phyloP scores from a whole-genome alignment of 805 yeast species.

The Lipomyces kockii region DNA sequence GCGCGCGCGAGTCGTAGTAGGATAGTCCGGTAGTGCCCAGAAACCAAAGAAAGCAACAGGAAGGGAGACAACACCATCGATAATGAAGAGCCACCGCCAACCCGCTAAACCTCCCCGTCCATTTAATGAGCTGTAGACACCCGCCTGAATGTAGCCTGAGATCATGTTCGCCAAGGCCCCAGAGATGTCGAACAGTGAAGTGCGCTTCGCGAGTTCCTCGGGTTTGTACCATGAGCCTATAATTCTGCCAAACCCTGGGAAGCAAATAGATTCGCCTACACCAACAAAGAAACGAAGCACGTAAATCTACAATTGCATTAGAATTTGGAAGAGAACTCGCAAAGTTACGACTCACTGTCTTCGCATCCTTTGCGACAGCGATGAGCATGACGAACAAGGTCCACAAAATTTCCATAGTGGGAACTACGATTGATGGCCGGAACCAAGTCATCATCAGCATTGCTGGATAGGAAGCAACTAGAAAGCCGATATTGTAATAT shows the following conservation, averaged over 20 bases:
- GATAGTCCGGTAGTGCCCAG: constrained; percentile 59
- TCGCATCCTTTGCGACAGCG: constrained; percentile 52
- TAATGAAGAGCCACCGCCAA: constrained; percentile 65
- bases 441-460: constrained; percentile 40
- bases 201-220: constrained; percentile 54
- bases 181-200: constrained; percentile 49
- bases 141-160: constrained; percentile 57
- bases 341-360: constrained; percentile 43
- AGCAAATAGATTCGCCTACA: constrained; percentile 68
- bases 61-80: constrained; percentile 58
- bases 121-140: constrained; percentile 46
- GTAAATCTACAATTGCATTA: constrained; percentile 49
- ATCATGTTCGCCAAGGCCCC: constrained; percentile 51
- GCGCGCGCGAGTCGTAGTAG: constrained; percentile 31
- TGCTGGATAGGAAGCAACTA: constrained; percentile 44
- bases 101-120: constrained; percentile 40
- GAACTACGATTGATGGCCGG: constrained; percentile 46
- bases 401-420: constrained; percentile 68
- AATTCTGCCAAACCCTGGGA: constrained; percentile 51
- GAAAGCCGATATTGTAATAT: constrained; percentile 41
- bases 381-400: constrained; percentile 63
- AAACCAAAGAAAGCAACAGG: constrained; percentile 48
- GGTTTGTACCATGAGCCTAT: constrained; percentile 61
- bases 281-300: constrained; percentile 70
- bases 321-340: constrained; percentile 23